A percentile compares a stretch with the other conserved stretches of the same genome.
These are phyloP conservation scores for Leptographium radiaticola DNA, from an alignment of 2,329 filamentous ascomycete genomes.

Conservation along the genomic window DNA sequence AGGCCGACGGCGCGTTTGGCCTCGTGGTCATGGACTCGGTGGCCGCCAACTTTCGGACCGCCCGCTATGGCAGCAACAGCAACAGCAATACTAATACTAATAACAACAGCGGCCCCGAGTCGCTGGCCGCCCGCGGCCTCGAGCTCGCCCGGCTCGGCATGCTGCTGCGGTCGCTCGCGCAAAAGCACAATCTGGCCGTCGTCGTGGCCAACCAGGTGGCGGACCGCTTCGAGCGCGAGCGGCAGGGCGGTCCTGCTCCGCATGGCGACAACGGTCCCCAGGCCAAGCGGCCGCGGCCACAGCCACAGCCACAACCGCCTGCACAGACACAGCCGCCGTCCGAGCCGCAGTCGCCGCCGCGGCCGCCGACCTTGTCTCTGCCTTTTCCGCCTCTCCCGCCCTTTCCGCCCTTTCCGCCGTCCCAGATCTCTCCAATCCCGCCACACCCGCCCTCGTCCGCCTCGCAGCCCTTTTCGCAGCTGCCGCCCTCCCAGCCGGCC, in stretches of 20 bases:
- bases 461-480: not conserved
- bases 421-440: not conserved
- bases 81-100: conserved; percentile 11
- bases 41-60: conserved; percentile 78
- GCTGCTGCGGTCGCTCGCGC: conserved; percentile 63
- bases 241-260: not conserved
- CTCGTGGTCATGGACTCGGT: conserved; percentile 83
- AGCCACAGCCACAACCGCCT: not conserved
- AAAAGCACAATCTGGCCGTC: conserved; percentile 61
- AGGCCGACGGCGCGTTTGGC: conserved; percentile 56
- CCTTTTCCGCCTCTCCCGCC: not conserved
- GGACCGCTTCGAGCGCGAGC: conserved; percentile 52
- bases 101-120: not conserved
- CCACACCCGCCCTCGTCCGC: not conserved
- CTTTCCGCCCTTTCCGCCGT: not conserved
- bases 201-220: conserved; percentile 94
- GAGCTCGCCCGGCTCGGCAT: conserved; percentile 69
- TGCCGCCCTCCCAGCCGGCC: not conserved
- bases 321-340: not conserved
- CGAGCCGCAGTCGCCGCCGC: not conserved
- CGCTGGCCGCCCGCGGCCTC: conserved; percentile 59
- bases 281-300: conserved; percentile 6
- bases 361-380: too few species aligned
- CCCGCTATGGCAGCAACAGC: conserved; percentile 56
- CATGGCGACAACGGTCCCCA: too few species aligned